These are phyloP conservation scores for Cucumis sativus DNA, from an alignment of 306 rosid genomes.

Conservation along the genomic window DNA sequence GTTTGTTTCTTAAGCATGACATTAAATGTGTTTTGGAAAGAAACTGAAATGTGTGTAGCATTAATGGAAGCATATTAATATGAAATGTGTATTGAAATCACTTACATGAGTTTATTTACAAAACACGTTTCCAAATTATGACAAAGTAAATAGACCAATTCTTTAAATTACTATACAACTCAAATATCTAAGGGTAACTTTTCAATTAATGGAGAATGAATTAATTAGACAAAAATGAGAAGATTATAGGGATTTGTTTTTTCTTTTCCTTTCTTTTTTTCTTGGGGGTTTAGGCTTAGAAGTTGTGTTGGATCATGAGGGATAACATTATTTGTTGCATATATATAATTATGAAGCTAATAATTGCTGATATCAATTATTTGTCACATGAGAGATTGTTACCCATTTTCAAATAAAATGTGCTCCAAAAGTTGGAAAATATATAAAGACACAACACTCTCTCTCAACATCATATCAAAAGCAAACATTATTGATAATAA, in stretches of 20 bases:
- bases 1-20: no score
- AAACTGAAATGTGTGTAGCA: no score
- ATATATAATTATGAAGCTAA: background rate
- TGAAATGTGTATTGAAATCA: no score
- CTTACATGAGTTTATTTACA: no score
- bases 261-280: no score
- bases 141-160: background rate
- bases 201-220: no score
- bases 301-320: background rate
- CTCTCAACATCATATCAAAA: background rate
- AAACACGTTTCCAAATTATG: no score
- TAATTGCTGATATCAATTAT: background rate
- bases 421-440: background rate
- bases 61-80: no score
- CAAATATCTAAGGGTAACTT: no score
- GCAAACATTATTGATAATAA: background rate
- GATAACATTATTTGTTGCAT: background rate
- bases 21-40: no score
- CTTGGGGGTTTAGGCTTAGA: background rate
- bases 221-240: no score
- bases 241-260: background rate
- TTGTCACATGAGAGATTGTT: background rate
- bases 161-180: no score
- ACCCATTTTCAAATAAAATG: background rate
- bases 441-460: background rate